Conservation (phyloP, 2,329 filamentous ascomycete species). For the Cercospora citrullina region DNA sequence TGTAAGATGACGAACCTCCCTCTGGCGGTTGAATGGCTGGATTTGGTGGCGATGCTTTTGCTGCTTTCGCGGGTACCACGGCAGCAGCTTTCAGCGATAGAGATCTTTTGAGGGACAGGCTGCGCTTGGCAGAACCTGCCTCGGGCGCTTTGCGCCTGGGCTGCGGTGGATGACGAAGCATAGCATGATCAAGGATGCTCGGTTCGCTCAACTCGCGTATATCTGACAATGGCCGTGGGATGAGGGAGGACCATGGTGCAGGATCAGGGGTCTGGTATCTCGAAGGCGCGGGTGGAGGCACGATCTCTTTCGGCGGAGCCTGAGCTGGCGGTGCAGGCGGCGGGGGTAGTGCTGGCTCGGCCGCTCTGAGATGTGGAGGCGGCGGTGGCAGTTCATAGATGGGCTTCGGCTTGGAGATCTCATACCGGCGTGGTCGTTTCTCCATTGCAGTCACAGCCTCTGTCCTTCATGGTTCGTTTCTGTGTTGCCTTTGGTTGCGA, state of each 20-base stretch:
- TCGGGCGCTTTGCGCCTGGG: constrained; percentile 33
- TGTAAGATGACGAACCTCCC: constrained; percentile 36
- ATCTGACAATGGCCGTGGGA: constrained; percentile 49
- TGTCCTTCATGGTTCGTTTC: not conserved
- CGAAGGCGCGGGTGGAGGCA: constrained; percentile 2
- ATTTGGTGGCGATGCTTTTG: not conserved
- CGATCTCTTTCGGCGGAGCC: not conserved
- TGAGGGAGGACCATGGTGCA: constrained; percentile 33
- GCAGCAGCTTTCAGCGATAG: constrained; percentile 26
- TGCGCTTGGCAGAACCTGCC: constrained; percentile 32
- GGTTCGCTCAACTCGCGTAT: constrained; percentile 54
- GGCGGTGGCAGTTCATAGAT: constrained; percentile 21
- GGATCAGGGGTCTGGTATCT: constrained; percentile 12
- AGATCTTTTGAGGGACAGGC: constrained; percentile 27
- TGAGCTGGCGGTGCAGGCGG: constrained; percentile 18
- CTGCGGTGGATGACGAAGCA: constrained; percentile 13
- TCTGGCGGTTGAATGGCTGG: constrained; percentile 11
- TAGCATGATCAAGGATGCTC: constrained; percentile 40
- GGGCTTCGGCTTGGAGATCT: constrained; percentile 28
- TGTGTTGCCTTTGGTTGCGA: not conserved
- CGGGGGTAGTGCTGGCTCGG: constrained; percentile 13
- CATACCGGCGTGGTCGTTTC: constrained; percentile 23
- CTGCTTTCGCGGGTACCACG: not conserved
- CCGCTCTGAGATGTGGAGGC: not conserved
- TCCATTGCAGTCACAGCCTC: constrained; percentile 15